phyloP scores from a whole-genome alignment of 257 asterid species.

The Jacaranda copaia region DNA sequence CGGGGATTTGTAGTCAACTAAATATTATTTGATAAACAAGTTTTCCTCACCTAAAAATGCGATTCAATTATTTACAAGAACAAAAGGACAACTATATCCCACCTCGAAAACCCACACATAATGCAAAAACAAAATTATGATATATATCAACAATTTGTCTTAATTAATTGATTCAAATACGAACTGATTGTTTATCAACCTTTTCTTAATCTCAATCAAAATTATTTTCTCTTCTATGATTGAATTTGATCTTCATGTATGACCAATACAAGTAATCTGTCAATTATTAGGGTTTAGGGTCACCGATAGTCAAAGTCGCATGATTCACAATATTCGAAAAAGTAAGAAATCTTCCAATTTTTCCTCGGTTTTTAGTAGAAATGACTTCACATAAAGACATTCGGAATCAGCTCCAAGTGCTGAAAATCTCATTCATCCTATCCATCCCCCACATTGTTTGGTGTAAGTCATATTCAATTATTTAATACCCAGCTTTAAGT shows the following conservation, averaged over 20 bases:
- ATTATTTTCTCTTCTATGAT: neutral
- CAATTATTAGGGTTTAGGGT: neutral
- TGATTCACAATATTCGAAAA: constrained; percentile 36
- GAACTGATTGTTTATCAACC: constrained; percentile 1
- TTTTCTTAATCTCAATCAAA: constrained; percentile 8
- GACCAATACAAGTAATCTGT: neutral
- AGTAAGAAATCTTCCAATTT: neutral
- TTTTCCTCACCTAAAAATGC: neutral
- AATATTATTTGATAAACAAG: neutral
- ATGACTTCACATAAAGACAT: constrained; percentile 33
- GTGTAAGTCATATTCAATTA: constrained; percentile 15
- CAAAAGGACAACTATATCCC: neutral
- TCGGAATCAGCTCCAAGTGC: neutral
- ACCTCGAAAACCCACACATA: no score
- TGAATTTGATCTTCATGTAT: neutral
- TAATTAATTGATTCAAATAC: neutral
- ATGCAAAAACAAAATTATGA: neutral
- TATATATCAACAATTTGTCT: neutral
- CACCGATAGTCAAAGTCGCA: constrained; percentile 2
- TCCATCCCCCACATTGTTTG: constrained; percentile 21
- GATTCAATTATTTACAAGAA: neutral
- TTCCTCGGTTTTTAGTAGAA: constrained; percentile 21
- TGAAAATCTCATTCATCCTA: neutral
- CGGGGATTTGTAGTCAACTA: neutral
- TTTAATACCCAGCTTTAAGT: no score